These are phyloP conservation scores for Macrophomina pseudophaseolina DNA, from an alignment of 2,329 filamentous ascomycete genomes.

Conservation along the genomic window DNA sequence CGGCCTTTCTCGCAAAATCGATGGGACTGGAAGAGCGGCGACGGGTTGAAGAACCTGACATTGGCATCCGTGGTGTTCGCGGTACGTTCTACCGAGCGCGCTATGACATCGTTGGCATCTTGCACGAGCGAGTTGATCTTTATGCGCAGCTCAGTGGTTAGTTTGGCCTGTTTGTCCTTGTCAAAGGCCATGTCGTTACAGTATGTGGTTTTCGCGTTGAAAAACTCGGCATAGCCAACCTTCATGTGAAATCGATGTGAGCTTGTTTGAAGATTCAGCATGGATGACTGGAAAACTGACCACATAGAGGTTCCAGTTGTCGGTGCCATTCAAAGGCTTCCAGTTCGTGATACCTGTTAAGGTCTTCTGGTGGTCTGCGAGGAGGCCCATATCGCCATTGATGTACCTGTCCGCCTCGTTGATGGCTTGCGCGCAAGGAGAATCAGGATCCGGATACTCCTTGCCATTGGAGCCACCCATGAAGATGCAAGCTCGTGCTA, in stretches of 20 bases:
- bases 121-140: not conserved
- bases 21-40: not conserved
- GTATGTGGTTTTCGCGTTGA: not conserved
- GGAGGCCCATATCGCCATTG: not conserved
- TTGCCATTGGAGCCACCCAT: not conserved
- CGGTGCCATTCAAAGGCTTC: not conserved
- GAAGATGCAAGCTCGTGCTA: not conserved
- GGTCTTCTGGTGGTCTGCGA: not conserved
- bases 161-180: not conserved
- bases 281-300: not conserved
- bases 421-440: not conserved
- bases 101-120: not conserved
- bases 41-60: not conserved
- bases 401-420: not conserved
- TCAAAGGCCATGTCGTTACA: not conserved
- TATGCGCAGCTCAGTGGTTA: not conserved
- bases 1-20: not conserved
- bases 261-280: no score
- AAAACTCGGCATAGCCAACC: not conserved
- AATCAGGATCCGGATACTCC: not conserved
- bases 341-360: not conserved
- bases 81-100: not conserved
- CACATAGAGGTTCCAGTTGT: not conserved
- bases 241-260: no score
- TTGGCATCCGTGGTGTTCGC: not conserved